Evolutionary conservation across 2,329 filamentous ascomycete genomes (phyloP).

Genomic region (Xylaria digitata): DNA sequence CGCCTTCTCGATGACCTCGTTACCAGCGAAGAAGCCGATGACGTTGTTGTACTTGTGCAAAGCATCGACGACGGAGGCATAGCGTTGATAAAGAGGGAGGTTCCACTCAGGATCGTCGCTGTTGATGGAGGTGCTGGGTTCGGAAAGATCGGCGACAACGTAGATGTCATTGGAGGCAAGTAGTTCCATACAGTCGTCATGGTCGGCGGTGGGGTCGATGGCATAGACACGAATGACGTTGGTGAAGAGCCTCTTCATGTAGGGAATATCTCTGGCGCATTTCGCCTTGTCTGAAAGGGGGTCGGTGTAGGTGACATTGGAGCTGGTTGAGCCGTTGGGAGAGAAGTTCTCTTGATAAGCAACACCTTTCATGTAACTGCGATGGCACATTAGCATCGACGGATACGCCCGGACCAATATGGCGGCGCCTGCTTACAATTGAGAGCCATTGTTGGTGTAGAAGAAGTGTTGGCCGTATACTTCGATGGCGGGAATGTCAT

Average conservation of each 20-base stretch:
- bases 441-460: conserved; percentile 69
- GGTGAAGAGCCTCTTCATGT: conserved; percentile 80
- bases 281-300: conserved; percentile 77
- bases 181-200: conserved; percentile 85
- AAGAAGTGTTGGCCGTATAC: conserved; percentile 52
- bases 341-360: conserved; percentile 90
- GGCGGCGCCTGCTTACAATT: conserved; percentile 63
- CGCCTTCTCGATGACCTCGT: conserved; percentile 90
- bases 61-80: conserved; percentile 84
- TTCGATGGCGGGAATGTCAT: conserved; percentile 49
- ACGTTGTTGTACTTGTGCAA: conserved; percentile 88
- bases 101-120: conserved; percentile 84
- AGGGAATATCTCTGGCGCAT: conserved; percentile 88
- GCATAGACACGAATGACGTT: conserved; percentile 97
- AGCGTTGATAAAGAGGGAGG: conserved; percentile 79
- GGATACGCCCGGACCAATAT: neutral
- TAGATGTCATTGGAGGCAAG: conserved; percentile 91
- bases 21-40: conserved; percentile 97
- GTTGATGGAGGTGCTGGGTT: conserved; percentile 86
- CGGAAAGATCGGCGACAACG: conserved; percentile 88
- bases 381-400: conserved; percentile 36
- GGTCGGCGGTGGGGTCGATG: conserved; percentile 81
- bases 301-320: conserved; percentile 75
- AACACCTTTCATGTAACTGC: conserved; percentile 83
- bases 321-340: conserved; percentile 59